Conservation (phyloP, 208 protist genomes). For the Herpetomonas samuelpessoai region DNA sequence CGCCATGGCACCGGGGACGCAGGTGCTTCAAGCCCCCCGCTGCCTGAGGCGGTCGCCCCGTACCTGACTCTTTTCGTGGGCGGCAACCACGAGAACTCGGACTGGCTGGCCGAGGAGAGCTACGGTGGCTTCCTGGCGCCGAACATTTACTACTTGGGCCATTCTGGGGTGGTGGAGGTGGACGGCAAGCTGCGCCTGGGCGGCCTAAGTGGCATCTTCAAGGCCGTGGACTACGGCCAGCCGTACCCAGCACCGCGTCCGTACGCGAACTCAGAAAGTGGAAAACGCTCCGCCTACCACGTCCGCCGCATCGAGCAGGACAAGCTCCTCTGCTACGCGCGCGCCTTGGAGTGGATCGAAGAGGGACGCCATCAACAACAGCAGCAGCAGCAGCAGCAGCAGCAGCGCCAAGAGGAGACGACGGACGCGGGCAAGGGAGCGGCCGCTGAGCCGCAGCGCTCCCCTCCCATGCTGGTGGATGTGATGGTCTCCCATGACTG, state of each 20-base stretch:
- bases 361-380: not conserved
- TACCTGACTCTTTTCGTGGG: slow-evolving; percentile 98
- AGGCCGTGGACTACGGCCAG: slow-evolving; percentile 66
- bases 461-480: slow-evolving; percentile 36
- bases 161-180: slow-evolving; percentile 91
- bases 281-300: slow-evolving; percentile 85
- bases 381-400: not conserved
- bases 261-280: slow-evolving; percentile 39
- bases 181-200: slow-evolving; percentile 65
- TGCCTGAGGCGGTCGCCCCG: slow-evolving; percentile 65
- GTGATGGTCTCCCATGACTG: slow-evolving; percentile 91
- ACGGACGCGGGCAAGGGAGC: slow-evolving; percentile 8
- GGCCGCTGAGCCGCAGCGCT: not conserved
- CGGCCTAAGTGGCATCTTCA: slow-evolving; percentile 90
- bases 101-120: slow-evolving; percentile 93
- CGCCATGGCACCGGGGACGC: not conserved
- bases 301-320: slow-evolving; percentile 82
- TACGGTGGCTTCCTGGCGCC: slow-evolving; percentile 96
- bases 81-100: slow-evolving; percentile 98
- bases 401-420: slow-evolving; percentile 2
- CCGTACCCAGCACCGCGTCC: slow-evolving; percentile 66
- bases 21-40: not conserved
- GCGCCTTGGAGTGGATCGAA: slow-evolving; percentile 10
- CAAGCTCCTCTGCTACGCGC: slow-evolving; percentile 62
- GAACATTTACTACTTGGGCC: slow-evolving; percentile 99